These are phyloP conservation scores for Ustilaginoidea virens DNA, from an alignment of 2,329 filamentous ascomycete species.

Conservation along the genomic window DNA sequence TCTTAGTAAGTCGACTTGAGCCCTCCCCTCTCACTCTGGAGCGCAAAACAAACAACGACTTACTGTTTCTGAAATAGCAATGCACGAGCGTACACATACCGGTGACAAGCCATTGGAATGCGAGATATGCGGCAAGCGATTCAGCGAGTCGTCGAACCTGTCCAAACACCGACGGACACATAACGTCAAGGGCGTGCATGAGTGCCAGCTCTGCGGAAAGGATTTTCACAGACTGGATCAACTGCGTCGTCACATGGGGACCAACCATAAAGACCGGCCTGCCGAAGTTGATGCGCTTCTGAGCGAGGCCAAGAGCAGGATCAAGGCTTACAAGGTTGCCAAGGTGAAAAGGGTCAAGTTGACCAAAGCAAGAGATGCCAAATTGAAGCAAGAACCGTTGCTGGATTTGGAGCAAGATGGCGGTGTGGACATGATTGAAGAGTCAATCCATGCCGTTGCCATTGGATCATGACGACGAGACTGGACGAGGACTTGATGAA, in stretches of 20 bases:
- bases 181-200: conserved; percentile 32
- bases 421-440: conserved; percentile 3
- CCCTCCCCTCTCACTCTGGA: background rate
- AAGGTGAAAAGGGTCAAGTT: conserved; percentile 6
- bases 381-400: background rate
- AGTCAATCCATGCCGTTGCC: conserved; percentile 1
- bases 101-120: conserved; percentile 47
- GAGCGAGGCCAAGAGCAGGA: conserved; percentile 6
- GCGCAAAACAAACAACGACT: background rate
- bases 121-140: conserved; percentile 40
- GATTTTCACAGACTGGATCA: conserved; percentile 46
- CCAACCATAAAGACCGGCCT: conserved; percentile 17
- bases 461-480: conserved; percentile 1
- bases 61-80: conserved; percentile 26
- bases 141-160: conserved; percentile 51
- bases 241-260: conserved; percentile 35
- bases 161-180: conserved; percentile 51
- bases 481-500: background rate
- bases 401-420: conserved; percentile 1
- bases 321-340: conserved; percentile 4
- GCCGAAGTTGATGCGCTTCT: conserved; percentile 8
- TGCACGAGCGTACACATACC: conserved; percentile 51
- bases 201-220: conserved; percentile 37
- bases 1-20: conserved; percentile 35
- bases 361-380: conserved; percentile 1